phyloP scores from a whole-genome alignment of 192 early-diverging fungal genomes.

The Thamnidium elegans region DNA sequence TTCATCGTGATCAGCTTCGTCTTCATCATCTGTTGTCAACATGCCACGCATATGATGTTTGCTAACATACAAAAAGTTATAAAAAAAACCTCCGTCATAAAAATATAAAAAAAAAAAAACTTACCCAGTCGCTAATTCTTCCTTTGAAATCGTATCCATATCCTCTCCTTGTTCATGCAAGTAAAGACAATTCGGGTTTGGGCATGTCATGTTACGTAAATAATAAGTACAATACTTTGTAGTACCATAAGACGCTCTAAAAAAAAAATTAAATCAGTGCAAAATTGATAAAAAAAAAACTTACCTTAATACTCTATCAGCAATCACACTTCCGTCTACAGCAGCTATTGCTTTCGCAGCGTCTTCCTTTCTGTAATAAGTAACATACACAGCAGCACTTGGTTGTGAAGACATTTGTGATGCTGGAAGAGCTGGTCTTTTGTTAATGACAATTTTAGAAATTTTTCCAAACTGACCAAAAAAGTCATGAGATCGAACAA shows the following conservation, averaged over 20 bases:
- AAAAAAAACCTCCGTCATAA: not conserved
- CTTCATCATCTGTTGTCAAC: conserved; percentile 27
- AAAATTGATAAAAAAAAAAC: not conserved
- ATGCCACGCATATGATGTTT: conserved; percentile 50
- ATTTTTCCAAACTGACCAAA: conserved; percentile 99
- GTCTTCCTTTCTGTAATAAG: conserved; percentile 88
- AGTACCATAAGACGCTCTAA: conserved; percentile 93
- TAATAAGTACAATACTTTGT: conserved; percentile 99
- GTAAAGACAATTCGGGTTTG: conserved; percentile 94
- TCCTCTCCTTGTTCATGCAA: conserved; percentile 94
- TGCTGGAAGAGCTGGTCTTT: conserved; percentile 52
- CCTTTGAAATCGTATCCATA: conserved; percentile 88
- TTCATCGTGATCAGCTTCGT: not conserved
- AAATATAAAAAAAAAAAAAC: not conserved
- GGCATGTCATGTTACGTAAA: conserved; percentile 86
- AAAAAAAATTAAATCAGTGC: not conserved
- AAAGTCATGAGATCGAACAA: conserved; percentile 81
- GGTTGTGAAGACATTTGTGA: conserved; percentile 41
- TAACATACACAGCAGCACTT: conserved; percentile 87
- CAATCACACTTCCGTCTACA: conserved; percentile 88
- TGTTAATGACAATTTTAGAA: conserved; percentile 87
- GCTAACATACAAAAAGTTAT: conserved; percentile 12
- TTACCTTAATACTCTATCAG: conserved; percentile 81
- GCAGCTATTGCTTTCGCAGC: conserved; percentile 88
- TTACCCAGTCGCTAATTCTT: conserved; percentile 76